These are phyloP conservation scores for Medicago ruthenica DNA, from an alignment of 306 rosid genomes.

Conservation along the genomic window DNA sequence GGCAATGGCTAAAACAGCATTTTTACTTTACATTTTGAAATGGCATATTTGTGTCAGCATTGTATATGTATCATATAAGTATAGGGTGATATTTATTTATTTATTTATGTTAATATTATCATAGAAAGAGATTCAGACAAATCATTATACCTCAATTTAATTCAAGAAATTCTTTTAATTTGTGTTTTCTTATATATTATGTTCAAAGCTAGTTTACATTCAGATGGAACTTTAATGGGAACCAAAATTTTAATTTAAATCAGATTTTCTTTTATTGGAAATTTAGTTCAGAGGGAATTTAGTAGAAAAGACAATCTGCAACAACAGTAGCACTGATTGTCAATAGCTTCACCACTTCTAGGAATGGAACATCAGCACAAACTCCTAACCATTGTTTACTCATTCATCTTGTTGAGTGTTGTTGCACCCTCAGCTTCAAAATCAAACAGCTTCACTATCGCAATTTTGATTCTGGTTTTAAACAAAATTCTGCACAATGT, in stretches of 20 bases:
- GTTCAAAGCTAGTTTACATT: neutral
- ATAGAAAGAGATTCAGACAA: slow-evolving; percentile 17
- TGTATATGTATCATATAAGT: slow-evolving; percentile 40
- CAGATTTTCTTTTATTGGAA: too few relatives aligned
- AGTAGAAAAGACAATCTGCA: too few relatives aligned
- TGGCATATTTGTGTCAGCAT: slow-evolving; percentile 28
- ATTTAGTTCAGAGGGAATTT: too few relatives aligned
- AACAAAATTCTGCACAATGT: neutral
- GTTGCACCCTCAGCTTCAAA: neutral
- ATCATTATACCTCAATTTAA: slow-evolving; percentile 16
- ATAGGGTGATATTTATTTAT: slow-evolving; percentile 29
- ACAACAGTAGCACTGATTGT: too few relatives aligned
- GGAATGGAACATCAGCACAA: too few relatives aligned
- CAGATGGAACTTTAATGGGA: too few relatives aligned
- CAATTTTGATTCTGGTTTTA: neutral
- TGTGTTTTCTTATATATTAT: neutral
- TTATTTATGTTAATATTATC: slow-evolving; percentile 15
- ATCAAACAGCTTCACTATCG: neutral
- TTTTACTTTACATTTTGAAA: slow-evolving; percentile 25
- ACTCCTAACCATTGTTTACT: too few relatives aligned
- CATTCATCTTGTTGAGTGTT: too few relatives aligned
- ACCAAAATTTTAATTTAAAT: too few relatives aligned
- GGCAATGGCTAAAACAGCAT: slow-evolving; percentile 19
- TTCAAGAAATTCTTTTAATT: neutral
- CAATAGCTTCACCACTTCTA: too few relatives aligned